Conservation (phyloP, 2,329 filamentous ascomycete species). For the Podosphaera fusca region DNA sequence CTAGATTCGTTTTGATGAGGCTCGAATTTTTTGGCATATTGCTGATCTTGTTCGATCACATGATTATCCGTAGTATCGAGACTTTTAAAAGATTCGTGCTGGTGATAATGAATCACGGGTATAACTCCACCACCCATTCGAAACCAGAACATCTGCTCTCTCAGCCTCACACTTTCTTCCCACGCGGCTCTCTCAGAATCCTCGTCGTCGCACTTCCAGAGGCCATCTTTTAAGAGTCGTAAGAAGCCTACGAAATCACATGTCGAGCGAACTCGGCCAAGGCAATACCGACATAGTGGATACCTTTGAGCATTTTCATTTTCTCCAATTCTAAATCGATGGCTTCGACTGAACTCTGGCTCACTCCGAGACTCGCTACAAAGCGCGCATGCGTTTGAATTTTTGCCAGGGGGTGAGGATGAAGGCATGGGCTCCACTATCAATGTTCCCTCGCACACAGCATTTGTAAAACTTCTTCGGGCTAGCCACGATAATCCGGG, state of each 20-base stretch:
- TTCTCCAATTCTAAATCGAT: slow-evolving; percentile 77
- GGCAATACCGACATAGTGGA: slow-evolving; percentile 72
- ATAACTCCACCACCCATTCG: slow-evolving; percentile 79
- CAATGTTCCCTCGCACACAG: slow-evolving; percentile 64
- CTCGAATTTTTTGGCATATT: background rate
- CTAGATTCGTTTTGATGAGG: background rate
- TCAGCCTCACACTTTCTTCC: slow-evolving; percentile 76
- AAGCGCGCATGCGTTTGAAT: slow-evolving; percentile 38
- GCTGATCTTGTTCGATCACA: slow-evolving; percentile 11
- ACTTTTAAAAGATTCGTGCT: slow-evolving; percentile 8
- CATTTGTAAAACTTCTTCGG: slow-evolving; percentile 58
- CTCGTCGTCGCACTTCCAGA: slow-evolving; percentile 64
- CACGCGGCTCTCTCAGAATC: slow-evolving; percentile 74
- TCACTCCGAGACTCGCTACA: slow-evolving; percentile 67
- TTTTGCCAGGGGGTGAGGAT: slow-evolving; percentile 23
- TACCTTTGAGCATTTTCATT: slow-evolving; percentile 71
- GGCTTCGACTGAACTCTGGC: slow-evolving; percentile 48
- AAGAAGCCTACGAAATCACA: slow-evolving; percentile 88
- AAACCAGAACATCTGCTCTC: slow-evolving; percentile 95
- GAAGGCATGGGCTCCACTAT: slow-evolving; percentile 72
- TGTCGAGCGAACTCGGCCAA: slow-evolving; percentile 60
- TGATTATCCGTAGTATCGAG: slow-evolving; percentile 13
- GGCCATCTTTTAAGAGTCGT: slow-evolving; percentile 74
- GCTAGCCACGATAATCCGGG: slow-evolving; percentile 88
- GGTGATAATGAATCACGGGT: slow-evolving; percentile 22